Percentiles rank a stretch among this genome's conserved stretches.
Conservation (phyloP, 2,329 filamentous ascomycete genomes). For the Arthrinium phaeospermum region DNA sequence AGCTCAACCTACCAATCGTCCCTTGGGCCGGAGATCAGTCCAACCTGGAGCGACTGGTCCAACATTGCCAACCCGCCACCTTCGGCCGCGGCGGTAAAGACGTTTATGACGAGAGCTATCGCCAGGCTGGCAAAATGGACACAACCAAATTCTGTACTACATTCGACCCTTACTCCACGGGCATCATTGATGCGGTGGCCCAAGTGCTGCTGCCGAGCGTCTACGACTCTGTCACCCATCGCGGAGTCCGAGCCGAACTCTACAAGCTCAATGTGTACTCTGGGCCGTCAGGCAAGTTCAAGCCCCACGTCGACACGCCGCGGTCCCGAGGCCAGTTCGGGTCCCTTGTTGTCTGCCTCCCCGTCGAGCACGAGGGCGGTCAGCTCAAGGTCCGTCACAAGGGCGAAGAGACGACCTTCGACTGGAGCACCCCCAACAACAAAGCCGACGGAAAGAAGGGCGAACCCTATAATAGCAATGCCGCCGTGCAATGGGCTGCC, state of each 20-base stretch:
- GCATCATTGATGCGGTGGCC: slow-evolving; percentile 57
- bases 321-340: slow-evolving; percentile 55
- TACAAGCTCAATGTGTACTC: slow-evolving; percentile 65
- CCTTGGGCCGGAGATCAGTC: not conserved
- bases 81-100: slow-evolving; percentile 53
- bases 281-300: slow-evolving; percentile 55
- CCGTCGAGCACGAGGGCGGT: slow-evolving; percentile 45
- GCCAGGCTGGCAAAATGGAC: slow-evolving; percentile 60
- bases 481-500: slow-evolving; percentile 51
- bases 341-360: slow-evolving; percentile 59
- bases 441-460: not conserved
- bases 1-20: not conserved
- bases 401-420: slow-evolving; percentile 42
- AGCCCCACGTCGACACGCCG: slow-evolving; percentile 59
- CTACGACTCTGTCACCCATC: slow-evolving; percentile 31
- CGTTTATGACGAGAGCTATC: slow-evolving; percentile 57
- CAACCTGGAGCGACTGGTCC: not conserved
- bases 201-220: slow-evolving; percentile 48
- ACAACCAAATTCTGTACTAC: slow-evolving; percentile 48
- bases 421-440: slow-evolving; percentile 42
- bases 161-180: slow-evolving; percentile 57
- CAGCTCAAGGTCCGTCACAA: slow-evolving; percentile 49
- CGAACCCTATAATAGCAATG: not conserved
- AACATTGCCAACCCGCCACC: slow-evolving; percentile 45
- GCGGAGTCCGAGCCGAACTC: slow-evolving; percentile 55